These are phyloP conservation scores for Gautieria morchelliformis DNA, from an alignment of 768 basidiomycete genomes.

Conservation along the genomic window DNA sequence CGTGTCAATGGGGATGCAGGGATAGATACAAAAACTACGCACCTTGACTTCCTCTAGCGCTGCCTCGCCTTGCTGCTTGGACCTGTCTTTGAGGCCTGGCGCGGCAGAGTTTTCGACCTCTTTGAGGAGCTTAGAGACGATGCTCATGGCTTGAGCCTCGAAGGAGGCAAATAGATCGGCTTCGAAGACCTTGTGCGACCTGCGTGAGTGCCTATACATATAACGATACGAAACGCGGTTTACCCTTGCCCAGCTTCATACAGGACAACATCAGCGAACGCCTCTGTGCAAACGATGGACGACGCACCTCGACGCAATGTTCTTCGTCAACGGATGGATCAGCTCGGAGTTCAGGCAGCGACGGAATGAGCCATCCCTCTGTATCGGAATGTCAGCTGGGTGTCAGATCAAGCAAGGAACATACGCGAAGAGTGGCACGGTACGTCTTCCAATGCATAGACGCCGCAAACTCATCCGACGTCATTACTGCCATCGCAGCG, in stretches of 20 bases:
- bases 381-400: conserved; percentile 16
- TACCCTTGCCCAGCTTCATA: background rate
- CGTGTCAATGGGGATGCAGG: background rate
- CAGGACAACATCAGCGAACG: no score
- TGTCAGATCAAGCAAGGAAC: background rate
- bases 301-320: conserved; percentile 32
- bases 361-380: conserved; percentile 46
- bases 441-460: conserved; percentile 56
- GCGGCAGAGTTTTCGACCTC: conserved; percentile 45
- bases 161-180: conserved; percentile 44
- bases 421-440: conserved; percentile 33
- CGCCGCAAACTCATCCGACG: conserved; percentile 38
- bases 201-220: background rate
- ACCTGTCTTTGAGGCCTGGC: conserved; percentile 41
- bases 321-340: conserved; percentile 45
- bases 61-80: conserved; percentile 38
- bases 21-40: background rate
- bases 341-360: conserved; percentile 55
- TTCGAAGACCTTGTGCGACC: conserved; percentile 54
- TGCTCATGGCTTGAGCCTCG: conserved; percentile 26
- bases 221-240: background rate
- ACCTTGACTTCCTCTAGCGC: conserved; percentile 41
- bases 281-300: background rate
- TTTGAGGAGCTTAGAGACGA: conserved; percentile 36
- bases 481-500: conserved; percentile 35